Conservation (phyloP, 208 protist genomes). For the Herpetomonas samuelpessoai region DNA sequence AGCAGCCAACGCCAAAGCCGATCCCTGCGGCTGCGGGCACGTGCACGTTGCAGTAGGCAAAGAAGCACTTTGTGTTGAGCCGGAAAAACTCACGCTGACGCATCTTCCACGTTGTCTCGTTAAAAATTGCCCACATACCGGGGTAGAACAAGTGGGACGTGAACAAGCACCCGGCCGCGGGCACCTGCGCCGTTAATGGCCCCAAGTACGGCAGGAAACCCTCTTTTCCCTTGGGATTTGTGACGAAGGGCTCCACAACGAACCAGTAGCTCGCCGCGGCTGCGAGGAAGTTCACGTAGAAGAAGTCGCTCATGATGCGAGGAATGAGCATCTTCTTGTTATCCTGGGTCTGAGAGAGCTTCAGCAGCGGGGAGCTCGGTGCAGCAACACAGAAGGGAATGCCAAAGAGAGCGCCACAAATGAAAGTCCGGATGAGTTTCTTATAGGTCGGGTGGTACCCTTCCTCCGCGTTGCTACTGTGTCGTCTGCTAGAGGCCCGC, state of each 20-base stretch:
- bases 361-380: conserved; percentile 51
- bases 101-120: conserved; percentile 51
- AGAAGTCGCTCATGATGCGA: conserved; percentile 78
- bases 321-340: conserved; percentile 57
- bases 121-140: conserved; percentile 59
- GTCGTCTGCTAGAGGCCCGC: conserved; percentile 8
- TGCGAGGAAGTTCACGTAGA: conserved; percentile 59
- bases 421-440: conserved; percentile 30
- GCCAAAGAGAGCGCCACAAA: conserved; percentile 50
- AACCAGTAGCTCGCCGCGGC: conserved; percentile 35
- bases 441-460: conserved; percentile 16
- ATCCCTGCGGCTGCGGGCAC: conserved; percentile 38
- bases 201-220: conserved; percentile 64
- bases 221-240: conserved; percentile 29
- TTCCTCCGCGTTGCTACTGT: neutral
- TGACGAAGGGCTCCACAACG: conserved; percentile 41
- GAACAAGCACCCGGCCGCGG: conserved; percentile 40
- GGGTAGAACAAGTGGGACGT: conserved; percentile 63
- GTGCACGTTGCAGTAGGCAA: conserved; percentile 47
- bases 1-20: conserved; percentile 27
- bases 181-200: conserved; percentile 53
- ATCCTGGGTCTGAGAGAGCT: conserved; percentile 55
- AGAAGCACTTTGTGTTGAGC: conserved; percentile 59
- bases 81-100: conserved; percentile 48
- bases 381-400: conserved; percentile 36